Evolutionary conservation across 495 filamentous ascomycete species (phyloP).

Genomic region (Pseudotulostoma volvatum): DNA sequence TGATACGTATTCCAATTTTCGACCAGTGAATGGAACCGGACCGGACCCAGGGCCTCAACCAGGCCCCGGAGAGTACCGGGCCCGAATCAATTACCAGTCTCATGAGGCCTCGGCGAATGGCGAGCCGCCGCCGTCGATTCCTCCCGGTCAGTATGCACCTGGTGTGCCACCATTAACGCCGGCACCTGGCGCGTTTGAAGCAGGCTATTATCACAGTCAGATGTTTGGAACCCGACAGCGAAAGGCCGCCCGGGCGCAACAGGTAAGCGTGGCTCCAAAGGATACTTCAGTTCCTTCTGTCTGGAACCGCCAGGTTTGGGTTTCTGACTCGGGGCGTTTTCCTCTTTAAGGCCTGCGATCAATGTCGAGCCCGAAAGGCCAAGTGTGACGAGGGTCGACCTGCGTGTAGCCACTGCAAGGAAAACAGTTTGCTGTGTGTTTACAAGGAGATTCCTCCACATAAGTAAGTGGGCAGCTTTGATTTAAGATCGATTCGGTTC

Average conservation of each 20-base stretch:
- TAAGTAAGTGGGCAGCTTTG: conserved; percentile 25
- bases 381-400: conserved; percentile 48
- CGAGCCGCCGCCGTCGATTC: conserved; percentile 12
- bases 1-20: conserved; percentile 16
- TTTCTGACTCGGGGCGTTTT: no score
- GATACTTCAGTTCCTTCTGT: no score
- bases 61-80: conserved; percentile 23
- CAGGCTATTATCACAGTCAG: conserved; percentile 17
- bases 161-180: conserved; percentile 13
- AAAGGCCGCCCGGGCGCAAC: conserved; percentile 26
- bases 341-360: conserved; percentile 37
- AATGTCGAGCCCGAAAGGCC: conserved; percentile 44
- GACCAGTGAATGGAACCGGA: conserved; percentile 21
- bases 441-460: conserved; percentile 45
- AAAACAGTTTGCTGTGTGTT: conserved; percentile 36
- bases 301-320: no score
- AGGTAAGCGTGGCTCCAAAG: no score
- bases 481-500: no score
- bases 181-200: conserved; percentile 18
- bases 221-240: conserved; percentile 23
- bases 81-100: conserved; percentile 20
- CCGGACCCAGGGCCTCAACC: conserved; percentile 23
- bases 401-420: conserved; percentile 41
- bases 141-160: conserved; percentile 16
- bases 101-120: conserved; percentile 12